A percentile compares a stretch with the other conserved stretches of the same genome.
These are phyloP conservation scores for Astragalus membranaceus DNA, from an alignment of 306 rosid genomes.

Conservation along the genomic window DNA sequence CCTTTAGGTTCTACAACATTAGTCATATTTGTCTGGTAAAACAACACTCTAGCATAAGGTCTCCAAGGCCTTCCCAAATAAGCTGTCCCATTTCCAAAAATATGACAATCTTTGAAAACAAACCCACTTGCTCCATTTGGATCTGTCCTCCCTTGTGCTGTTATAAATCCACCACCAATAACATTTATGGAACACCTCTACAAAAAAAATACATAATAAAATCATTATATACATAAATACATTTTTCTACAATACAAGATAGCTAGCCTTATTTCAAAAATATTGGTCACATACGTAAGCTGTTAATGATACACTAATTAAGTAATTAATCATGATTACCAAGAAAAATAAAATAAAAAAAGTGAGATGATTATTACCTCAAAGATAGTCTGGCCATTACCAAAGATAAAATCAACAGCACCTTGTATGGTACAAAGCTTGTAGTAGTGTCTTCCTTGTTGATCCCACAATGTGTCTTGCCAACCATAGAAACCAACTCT, in stretches of 20 bases:
- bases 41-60: slow-evolving; percentile 55
- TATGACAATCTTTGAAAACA: slow-evolving; percentile 53
- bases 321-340: neutral
- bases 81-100: slow-evolving; percentile 52
- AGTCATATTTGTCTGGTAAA: slow-evolving; percentile 50
- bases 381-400: slow-evolving; percentile 61
- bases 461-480: slow-evolving; percentile 90
- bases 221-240: neutral
- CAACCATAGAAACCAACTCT: slow-evolving; percentile 66
- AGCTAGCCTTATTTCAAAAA: too few relatives aligned
- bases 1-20: slow-evolving; percentile 48
- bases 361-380: slow-evolving; percentile 41
- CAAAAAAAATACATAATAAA: neutral
- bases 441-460: slow-evolving; percentile 67
- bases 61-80: slow-evolving; percentile 89
- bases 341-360: neutral
- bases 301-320: too few relatives aligned
- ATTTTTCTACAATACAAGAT: neutral
- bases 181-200: slow-evolving; percentile 68
- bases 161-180: slow-evolving; percentile 49
- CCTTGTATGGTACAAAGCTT: slow-evolving; percentile 76
- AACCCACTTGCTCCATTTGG: slow-evolving; percentile 52
- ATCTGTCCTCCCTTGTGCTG: slow-evolving; percentile 72
- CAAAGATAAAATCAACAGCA: slow-evolving; percentile 85
- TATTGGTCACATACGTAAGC: too few relatives aligned